A percentile compares a stretch with the other conserved stretches of the same genome.
Conservation (phyloP, 805 yeast genomes). For the Saccharomycopsis fodiens region DNA sequence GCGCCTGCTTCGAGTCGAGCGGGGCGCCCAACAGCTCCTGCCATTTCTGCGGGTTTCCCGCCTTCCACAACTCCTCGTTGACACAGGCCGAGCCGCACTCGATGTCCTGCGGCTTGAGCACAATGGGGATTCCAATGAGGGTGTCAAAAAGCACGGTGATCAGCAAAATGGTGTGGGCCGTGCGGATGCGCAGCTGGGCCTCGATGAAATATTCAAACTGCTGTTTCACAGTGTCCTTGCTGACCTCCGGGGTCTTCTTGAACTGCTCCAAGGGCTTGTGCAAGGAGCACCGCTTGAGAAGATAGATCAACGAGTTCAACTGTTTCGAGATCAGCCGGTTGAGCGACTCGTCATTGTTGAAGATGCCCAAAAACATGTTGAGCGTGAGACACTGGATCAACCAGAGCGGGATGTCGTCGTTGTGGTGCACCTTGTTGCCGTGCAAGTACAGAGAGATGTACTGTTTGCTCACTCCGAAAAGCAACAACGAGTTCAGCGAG, state of each 20-base stretch:
- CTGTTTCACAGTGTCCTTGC: slow-evolving; percentile 24
- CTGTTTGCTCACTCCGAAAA: slow-evolving; percentile 60
- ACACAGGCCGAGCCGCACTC: slow-evolving; percentile 60
- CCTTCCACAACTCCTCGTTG: slow-evolving; percentile 53
- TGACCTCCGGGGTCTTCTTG: slow-evolving; percentile 29
- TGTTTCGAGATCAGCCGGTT: slow-evolving; percentile 68
- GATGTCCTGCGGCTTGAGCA: slow-evolving; percentile 40
- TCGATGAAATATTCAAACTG: slow-evolving; percentile 47
- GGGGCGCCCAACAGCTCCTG: slow-evolving; percentile 28
- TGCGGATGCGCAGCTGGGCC: slow-evolving; percentile 71
- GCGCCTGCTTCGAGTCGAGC: slow-evolving; percentile 45
- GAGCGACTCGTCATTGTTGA: slow-evolving; percentile 56
- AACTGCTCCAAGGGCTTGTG: slow-evolving; percentile 50
- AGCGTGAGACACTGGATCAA: slow-evolving; percentile 76
- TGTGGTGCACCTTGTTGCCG: slow-evolving; percentile 32
- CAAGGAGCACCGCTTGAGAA: slow-evolving; percentile 65
- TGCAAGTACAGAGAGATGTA: slow-evolving; percentile 64
- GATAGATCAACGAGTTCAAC: slow-evolving; percentile 68
- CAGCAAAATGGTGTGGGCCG: slow-evolving; percentile 58
- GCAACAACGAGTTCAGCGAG: slow-evolving; percentile 62
- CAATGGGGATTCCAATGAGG: slow-evolving; percentile 36
- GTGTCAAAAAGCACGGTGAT: slow-evolving; percentile 51
- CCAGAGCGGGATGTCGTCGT: slow-evolving; percentile 74
- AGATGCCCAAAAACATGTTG: slow-evolving; percentile 76
- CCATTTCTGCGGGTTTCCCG: slow-evolving; percentile 48